These are phyloP conservation scores for Flammula alnicola DNA, from an alignment of 1,284 basidiomycete genomes.

Conservation along the genomic window DNA sequence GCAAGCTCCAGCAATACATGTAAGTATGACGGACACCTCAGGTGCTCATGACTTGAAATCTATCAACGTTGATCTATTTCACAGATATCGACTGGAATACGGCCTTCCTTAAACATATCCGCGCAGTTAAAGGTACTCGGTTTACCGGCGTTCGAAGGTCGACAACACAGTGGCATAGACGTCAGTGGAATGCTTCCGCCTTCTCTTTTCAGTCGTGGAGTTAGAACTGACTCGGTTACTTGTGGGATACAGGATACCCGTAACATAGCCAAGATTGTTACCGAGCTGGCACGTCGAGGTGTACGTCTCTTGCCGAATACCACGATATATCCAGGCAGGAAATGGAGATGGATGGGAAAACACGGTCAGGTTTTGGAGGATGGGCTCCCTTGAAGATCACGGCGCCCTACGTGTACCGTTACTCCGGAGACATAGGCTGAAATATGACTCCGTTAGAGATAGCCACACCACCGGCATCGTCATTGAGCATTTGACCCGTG, in stretches of 20 bases:
- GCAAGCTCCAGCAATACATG: conserved; percentile 26
- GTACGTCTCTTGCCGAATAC: conserved; percentile 77
- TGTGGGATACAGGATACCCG: conserved; percentile 71
- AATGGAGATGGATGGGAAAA: conserved; percentile 86
- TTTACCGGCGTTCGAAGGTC: conserved; percentile 74
- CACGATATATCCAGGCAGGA: conserved; percentile 63
- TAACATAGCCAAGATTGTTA: conserved; percentile 81
- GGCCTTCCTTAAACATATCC: conserved; percentile 60
- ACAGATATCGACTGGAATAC: conserved; percentile 27
- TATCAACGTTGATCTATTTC: conserved; percentile 13
- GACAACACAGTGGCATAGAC: conserved; percentile 87
- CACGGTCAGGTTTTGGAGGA: conserved; percentile 67
- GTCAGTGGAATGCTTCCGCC: conserved; percentile 52
- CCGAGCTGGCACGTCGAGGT: conserved; percentile 71
- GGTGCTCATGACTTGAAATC: conserved; percentile 4
- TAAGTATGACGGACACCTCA: conserved; percentile 15
- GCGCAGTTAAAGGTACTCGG: conserved; percentile 64
- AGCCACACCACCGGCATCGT: conserved; percentile 15
- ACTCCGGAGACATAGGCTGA: conserved; percentile 23
- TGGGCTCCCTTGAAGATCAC: conserved; percentile 21
- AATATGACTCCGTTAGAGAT: conserved; percentile 22
- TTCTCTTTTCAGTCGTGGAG: conserved; percentile 22
- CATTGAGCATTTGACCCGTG: conserved; percentile 13
- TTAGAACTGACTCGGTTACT: conserved; percentile 25
- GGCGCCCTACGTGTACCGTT: conserved; percentile 26